Evolutionary conservation across 140 eudicot species (phyloP).

Genomic region (Bidens hawaiensis): DNA sequence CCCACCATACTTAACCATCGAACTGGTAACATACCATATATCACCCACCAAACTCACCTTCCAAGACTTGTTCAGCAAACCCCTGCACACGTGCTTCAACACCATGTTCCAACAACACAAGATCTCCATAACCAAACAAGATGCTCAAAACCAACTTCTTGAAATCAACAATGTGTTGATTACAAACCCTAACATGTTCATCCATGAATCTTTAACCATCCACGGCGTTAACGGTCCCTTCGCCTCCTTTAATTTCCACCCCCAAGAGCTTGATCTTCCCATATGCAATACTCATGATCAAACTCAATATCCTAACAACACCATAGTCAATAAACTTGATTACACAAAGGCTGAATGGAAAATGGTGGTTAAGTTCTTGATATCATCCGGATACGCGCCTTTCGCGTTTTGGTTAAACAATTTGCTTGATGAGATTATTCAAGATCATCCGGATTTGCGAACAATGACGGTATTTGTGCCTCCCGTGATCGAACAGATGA

Average conservation of each 20-base stretch:
- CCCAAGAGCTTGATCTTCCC: constrained; percentile 25
- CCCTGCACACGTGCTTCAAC: constrained; percentile 34
- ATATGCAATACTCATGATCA: constrained; percentile 18
- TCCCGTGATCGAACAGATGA: constrained; percentile 21
- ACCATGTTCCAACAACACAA: constrained; percentile 39
- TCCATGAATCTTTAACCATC: constrained; percentile 37
- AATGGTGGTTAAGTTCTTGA: constrained; percentile 30
- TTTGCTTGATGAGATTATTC: constrained; percentile 42
- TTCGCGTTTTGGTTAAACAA: constrained; percentile 48
- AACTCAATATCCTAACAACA: no score
- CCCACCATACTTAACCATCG: constrained; percentile 38
- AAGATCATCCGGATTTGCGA: constrained; percentile 33
- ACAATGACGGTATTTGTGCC: constrained; percentile 56
- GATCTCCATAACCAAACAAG: constrained; percentile 33
- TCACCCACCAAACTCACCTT: constrained; percentile 36
- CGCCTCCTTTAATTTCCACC: constrained; percentile 17
- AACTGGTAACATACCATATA: constrained; percentile 51
- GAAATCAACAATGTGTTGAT: no score
- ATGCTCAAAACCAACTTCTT: constrained; percentile 10
- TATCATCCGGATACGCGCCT: constrained; percentile 42
- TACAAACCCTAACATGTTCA: constrained; percentile 65
- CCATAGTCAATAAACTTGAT: background rate
- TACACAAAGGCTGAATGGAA: constrained; percentile 36
- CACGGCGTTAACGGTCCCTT: constrained; percentile 54
- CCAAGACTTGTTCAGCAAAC: constrained; percentile 35